Percentiles rank a stretch among this genome's conserved stretches.
These are phyloP conservation scores for Flueggea neowawraea DNA, from an alignment of 441 rosid genomes.

Conservation along the genomic window DNA sequence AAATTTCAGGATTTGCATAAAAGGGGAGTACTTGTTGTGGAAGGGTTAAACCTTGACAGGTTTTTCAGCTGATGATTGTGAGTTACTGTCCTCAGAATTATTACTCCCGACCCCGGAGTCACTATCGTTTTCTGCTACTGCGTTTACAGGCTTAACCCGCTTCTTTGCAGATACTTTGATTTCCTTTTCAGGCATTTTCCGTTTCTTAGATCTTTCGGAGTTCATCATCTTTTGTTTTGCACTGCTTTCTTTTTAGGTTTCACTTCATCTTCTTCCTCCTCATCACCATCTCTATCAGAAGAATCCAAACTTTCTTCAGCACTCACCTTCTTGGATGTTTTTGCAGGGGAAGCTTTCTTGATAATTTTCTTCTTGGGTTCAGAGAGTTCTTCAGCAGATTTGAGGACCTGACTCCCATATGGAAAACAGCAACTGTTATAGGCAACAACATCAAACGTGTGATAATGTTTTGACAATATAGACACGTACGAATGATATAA, in stretches of 20 bases:
- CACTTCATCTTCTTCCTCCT: constrained; percentile 43
- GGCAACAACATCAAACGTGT: constrained; percentile 4
- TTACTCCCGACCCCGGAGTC: constrained; percentile 38
- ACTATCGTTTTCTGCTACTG: constrained; percentile 33
- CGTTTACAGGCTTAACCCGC: constrained; percentile 43
- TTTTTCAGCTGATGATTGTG: constrained; percentile 57
- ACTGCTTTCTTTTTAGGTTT: constrained; percentile 48
- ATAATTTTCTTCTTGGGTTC: constrained; percentile 42
- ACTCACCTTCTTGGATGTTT: constrained; percentile 31
- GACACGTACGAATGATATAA: constrained; percentile 12
- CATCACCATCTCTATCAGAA: constrained; percentile 37
- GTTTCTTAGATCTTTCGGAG: constrained; percentile 49
- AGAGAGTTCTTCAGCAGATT: constrained; percentile 37
- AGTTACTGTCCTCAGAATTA: constrained; percentile 44
- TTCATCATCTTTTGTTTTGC: constrained; percentile 40
- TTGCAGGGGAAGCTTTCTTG: constrained; percentile 33
- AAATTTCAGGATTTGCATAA: constrained; percentile 1
- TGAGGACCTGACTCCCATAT: constrained; percentile 42
- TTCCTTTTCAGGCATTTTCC: constrained; percentile 58
- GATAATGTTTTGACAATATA: background rate
- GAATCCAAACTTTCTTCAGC: constrained; percentile 36
- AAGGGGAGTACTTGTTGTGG: background rate
- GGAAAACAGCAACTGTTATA: constrained; percentile 17
- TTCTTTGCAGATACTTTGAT: constrained; percentile 41
- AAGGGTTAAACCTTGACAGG: constrained; percentile 41